Evolutionary conservation across 139 green algal genomes (phyloP), one percentile per base, ranked within the genome.

Genomic region (Chlamydomonas incerta): DNA sequence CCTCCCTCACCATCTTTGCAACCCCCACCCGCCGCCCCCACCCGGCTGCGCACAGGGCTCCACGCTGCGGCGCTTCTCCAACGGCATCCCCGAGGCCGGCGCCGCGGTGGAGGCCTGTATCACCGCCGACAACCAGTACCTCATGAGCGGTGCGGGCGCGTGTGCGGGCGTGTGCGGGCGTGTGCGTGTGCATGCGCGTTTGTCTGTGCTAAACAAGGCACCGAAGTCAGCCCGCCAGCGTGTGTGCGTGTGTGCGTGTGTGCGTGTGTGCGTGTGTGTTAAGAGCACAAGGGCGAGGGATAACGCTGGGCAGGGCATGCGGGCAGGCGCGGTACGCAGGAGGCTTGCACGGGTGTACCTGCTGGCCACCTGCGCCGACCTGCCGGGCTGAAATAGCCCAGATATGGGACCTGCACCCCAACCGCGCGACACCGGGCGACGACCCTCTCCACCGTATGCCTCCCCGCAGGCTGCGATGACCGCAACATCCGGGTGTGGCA

Each of bases 111-210:
- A 98, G 86, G 94, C 96, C 9, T 92, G 81, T 67, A 95, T 98
- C 87, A 96, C 89, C 24, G 89, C 95, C 20, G 96, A 99, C 88
- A 90, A 87, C 86, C 83, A 95, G 73, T 98, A 93, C 85, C 85
- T 98, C 28, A 47, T 98, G 33, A 94, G 92, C 75, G 90, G 90
- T 93, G 77, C 1, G 70, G n/a, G n/a, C n/a, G n/a, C n/a, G n/a
- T n/a, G n/a, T n/a, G 23, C 2, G 76, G 37, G 31, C 21, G 70
- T 18, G 55, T 50, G 55, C n/a, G n/a, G n/a, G n/a, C n/a, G n/a
- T n/a, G n/a, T n/a, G n/a, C n/a, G n/a, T n/a, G n/a, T n/a, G n/a
- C n/a, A n/a, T n/a, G n/a, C n/a, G n/a, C n/a, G n/a, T n/a, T n/a
- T n/a, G n/a, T n/a, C n/a, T n/a, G n/a, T n/a, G n/a, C n/a, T n/a